phyloP scores from a whole-genome alignment of 2,329 filamentous ascomycete genomes.

The Chalara sp. region DNA sequence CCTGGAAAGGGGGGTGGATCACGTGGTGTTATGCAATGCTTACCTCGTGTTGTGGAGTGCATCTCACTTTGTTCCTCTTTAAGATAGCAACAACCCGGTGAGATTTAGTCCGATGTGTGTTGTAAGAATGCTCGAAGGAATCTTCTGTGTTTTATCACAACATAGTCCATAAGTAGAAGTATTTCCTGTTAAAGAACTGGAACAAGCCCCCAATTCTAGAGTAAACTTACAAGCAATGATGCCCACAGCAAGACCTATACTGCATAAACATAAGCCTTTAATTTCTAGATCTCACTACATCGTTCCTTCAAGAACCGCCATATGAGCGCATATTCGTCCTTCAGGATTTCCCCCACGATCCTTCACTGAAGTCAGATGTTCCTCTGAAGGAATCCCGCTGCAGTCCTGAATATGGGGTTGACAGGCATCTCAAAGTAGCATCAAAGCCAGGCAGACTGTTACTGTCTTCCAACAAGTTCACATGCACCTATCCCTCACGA shows the following conservation, averaged over 20 bases:
- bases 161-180: background rate
- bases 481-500: too few relatives aligned
- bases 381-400: constrained; percentile 2
- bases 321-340: background rate
- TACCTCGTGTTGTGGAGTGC: too few relatives aligned
- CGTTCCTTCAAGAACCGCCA: background rate
- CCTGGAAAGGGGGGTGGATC: too few relatives aligned
- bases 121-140: too few relatives aligned
- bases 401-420: constrained; percentile 1
- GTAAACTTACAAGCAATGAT: too few relatives aligned
- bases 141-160: background rate
- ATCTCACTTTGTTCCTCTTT: too few relatives aligned
- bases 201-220: background rate
- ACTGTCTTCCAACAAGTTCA: too few relatives aligned
- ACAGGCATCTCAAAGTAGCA: too few relatives aligned
- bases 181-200: background rate
- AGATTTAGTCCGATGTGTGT: too few relatives aligned
- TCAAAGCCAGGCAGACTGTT: too few relatives aligned
- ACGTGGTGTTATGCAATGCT: too few relatives aligned
- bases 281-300: background rate
- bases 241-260: background rate
- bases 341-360: background rate
- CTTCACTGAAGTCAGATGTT: background rate
- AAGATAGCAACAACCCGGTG: too few relatives aligned
- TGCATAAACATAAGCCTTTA: background rate